Base-by-base conservation (phyloP, 306 rosid genomes). In the Vigna hirtella region DNA sequence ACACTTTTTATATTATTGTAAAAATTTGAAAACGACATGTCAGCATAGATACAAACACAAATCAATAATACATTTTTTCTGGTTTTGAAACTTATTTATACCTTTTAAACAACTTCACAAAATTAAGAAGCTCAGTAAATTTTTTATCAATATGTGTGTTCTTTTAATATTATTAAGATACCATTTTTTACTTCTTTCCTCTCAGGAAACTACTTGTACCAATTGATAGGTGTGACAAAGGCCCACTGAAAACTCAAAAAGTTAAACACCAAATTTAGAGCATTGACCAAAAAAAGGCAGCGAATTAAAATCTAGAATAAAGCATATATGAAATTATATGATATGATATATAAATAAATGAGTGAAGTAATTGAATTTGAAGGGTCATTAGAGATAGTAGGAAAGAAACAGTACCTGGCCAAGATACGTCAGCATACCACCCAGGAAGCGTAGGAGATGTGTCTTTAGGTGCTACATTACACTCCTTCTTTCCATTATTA, bases 341-440 rank as follows among this genome's bases (percentile, higher is more conserved):
- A 26, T 26, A 26, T 26, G 28, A 26, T 26, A 26, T 26, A 59
- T 58, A 42, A 61, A 57, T 14, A 42, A 73, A 48, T 6, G 0
- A 47, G 22, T 28, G 1, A 47, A 11, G 4, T 48, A 30, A 34
- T 30, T 7, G 45, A 40, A 8, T 8, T 8, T 48, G 9, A 62
- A 58, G 2, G 13, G 45, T 58, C 1, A 36, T 14, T 7, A 11
- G 4, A 22, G 52, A 66, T 1, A 38, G 28, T 26, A 26, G 28
- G 28, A 26, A 26, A 26, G 28, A 26, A 26, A 26, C 3, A 26
- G 58, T 63, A 80, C 83, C 83, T 0, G 78, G 68, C 73, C 79
- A 80, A 6, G 83, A 64, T 17, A 14, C 67, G 30, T 80, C 83
- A 72, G 68, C 51, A 53, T 72, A 64, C 79, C 79, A 80, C 16